A percentile compares a stretch with the other conserved stretches of the same genome.
phyloP scores from a whole-genome alignment of 2,329 filamentous ascomycete species.

The Paraphaeosphaeria minitans region DNA sequence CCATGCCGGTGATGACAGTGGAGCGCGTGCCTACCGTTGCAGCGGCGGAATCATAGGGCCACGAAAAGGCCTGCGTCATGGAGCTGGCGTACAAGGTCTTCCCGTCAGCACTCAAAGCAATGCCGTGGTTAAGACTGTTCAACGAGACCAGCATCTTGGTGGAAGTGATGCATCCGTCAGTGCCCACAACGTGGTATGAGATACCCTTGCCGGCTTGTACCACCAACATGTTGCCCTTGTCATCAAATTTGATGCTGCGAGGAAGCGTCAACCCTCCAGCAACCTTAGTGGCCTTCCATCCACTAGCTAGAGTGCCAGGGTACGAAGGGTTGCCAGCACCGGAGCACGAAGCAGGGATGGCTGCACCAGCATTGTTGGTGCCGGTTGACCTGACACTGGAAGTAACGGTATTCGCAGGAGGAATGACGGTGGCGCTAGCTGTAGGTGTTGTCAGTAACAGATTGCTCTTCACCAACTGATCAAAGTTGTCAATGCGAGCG shows the following conservation, averaged over 20 bases:
- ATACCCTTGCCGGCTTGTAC: constrained; percentile 43
- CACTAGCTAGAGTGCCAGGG: constrained; percentile 29
- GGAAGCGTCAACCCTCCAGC: constrained; percentile 36
- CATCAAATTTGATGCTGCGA: constrained; percentile 41
- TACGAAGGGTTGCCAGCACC: constrained; percentile 34
- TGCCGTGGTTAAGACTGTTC: constrained; percentile 56
- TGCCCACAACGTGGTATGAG: constrained; percentile 34
- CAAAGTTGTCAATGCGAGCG: constrained; percentile 39
- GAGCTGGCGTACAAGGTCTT: constrained; percentile 61
- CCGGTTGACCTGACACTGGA: constrained; percentile 27
- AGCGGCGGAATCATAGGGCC: constrained; percentile 63
- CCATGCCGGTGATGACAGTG: constrained; percentile 66
- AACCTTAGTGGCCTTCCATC: constrained; percentile 43
- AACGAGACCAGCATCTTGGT: constrained; percentile 39
- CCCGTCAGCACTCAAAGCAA: constrained; percentile 54
- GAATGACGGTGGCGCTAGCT: constrained; percentile 20
- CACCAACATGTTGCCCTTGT: constrained; percentile 40
- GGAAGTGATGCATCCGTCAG: constrained; percentile 37
- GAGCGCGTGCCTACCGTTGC: constrained; percentile 55
- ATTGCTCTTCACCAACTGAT: constrained; percentile 36
- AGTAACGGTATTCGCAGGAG: constrained; percentile 25
- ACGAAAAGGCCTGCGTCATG: constrained; percentile 63
- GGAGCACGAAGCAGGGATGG: constrained; percentile 38
- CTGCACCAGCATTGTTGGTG: constrained; percentile 23
- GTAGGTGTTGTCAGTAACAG: constrained; percentile 31